Conservation (phyloP, 2,329 filamentous ascomycete species). For the Drechslerella stenobrocha region DNA sequence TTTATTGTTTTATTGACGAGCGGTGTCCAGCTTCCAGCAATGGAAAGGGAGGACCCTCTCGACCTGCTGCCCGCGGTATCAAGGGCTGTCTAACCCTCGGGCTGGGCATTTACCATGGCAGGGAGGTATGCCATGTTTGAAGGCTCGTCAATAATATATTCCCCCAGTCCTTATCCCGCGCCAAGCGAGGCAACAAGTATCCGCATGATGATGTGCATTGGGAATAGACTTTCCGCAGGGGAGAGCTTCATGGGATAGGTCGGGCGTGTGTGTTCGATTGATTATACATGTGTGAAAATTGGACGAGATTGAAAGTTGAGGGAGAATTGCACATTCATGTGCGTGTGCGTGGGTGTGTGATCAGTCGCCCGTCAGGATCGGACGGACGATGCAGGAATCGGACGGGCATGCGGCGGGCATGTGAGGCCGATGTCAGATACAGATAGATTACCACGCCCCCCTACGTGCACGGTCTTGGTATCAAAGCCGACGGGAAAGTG, state of each 20-base stretch:
- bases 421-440: too few species aligned
- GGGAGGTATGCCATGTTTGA: constrained; percentile 1
- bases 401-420: constrained; percentile 21
- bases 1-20: too few species aligned
- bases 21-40: constrained; percentile 1
- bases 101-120: not conserved
- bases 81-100: not conserved
- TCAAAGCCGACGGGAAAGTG: not conserved
- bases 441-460: too few species aligned
- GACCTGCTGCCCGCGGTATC: not conserved
- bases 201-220: constrained; percentile 3
- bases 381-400: constrained; percentile 22
- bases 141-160: constrained; percentile 9
- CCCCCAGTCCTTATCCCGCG: constrained; percentile 22
- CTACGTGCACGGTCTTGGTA: not conserved
- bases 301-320: not conserved
- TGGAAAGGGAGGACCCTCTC: not conserved
- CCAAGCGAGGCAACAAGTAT: constrained; percentile 26
- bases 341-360: too few species aligned
- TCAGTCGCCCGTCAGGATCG: too few species aligned
- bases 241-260: not conserved
- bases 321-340: not conserved
- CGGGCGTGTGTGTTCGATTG: not conserved
- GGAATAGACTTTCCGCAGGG: not conserved
- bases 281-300: not conserved